Conservation (phyloP, 1,139 yeast genomes). For the Pichia kudriavzevii region DNA sequence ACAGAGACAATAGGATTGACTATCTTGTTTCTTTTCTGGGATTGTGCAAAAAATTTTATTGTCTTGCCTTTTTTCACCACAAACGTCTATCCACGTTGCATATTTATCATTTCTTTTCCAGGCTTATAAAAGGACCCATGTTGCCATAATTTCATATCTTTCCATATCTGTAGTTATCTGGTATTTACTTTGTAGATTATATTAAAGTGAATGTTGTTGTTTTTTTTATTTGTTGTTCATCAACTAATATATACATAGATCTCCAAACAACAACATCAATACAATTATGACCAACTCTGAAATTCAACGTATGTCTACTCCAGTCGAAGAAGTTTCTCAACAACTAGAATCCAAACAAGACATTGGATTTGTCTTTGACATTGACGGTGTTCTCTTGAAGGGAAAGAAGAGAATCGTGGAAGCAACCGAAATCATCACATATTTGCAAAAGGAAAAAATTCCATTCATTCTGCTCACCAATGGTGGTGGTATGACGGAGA, state of each 20-base stretch:
- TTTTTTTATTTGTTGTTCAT: neutral
- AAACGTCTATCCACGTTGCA: too few species aligned
- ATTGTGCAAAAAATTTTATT: too few species aligned
- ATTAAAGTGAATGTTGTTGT: neutral
- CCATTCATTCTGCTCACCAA: constrained; percentile 86
- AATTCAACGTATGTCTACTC: constrained; percentile 13
- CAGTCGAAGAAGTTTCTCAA: constrained; percentile 12
- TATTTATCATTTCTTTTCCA: too few species aligned
- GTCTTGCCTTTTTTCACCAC: too few species aligned
- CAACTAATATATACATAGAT: neutral
- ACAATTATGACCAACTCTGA: constrained; percentile 2
- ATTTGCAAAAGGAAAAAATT: constrained; percentile 47
- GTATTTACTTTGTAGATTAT: neutral
- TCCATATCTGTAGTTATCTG: too few species aligned
- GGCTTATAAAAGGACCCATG: too few species aligned
- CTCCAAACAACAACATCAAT: neutral
- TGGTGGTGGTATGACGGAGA: constrained; percentile 84
- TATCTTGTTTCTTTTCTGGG: too few species aligned
- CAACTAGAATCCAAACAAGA: constrained; percentile 13
- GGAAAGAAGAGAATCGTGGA: constrained; percentile 64
- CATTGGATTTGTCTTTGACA: constrained; percentile 31
- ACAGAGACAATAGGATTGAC: too few species aligned
- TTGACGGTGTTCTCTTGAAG: constrained; percentile 88
- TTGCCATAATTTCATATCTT: too few species aligned
- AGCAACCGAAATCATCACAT: constrained; percentile 57